Conservation (phyloP, 176 grass and related monocot species). For the Hsuehochloa calcarea region DNA sequence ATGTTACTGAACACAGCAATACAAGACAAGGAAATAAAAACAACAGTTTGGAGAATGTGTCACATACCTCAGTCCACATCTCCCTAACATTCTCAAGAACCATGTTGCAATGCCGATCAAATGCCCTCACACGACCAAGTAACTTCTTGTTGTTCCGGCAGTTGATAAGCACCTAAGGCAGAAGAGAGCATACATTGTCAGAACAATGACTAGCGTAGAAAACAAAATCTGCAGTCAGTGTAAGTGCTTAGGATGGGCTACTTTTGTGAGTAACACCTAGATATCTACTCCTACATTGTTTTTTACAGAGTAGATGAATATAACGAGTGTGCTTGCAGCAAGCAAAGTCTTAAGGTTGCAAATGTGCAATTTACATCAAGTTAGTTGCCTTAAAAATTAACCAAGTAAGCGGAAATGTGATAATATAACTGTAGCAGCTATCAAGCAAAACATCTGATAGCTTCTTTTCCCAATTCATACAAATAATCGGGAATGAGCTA, state of each 20-base stretch:
- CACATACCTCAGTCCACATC: conserved; percentile 90
- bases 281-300: neutral
- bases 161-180: conserved; percentile 83
- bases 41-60: neutral
- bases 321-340: neutral
- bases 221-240: neutral
- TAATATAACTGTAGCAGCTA: neutral
- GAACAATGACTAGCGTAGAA: neutral
- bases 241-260: neutral
- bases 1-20: neutral
- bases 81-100: conserved; percentile 96
- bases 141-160: conserved; percentile 96
- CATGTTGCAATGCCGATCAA: conserved; percentile 98
- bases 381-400: neutral
- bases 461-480: neutral
- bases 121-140: conserved; percentile 88
- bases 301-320: neutral
- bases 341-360: neutral
- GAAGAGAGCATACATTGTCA: neutral
- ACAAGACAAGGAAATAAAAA: neutral
- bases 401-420: neutral
- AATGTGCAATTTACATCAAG: neutral
- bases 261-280: neutral
- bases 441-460: neutral
- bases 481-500: neutral